Conservation (phyloP, 768 basidiomycete genomes). For the Fomitopsis serialis region DNA sequence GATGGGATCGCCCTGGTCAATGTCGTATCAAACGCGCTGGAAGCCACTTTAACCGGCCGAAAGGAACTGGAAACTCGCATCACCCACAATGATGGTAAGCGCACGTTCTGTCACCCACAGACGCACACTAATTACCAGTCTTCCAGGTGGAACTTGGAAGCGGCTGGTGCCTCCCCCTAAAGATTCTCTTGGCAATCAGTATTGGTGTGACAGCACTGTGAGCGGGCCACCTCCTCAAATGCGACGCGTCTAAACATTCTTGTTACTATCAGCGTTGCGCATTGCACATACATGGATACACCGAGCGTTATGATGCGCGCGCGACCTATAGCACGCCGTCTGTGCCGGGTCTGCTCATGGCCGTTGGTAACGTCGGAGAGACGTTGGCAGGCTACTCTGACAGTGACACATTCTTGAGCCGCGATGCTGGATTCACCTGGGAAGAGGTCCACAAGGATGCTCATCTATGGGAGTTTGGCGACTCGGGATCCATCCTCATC, state of each 20-base stretch:
- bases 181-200: conserved; percentile 73
- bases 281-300: conserved; percentile 93
- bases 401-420: conserved; percentile 92
- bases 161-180: conserved; percentile 62
- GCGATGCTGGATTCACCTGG: conserved; percentile 97
- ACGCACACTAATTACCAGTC: too few relatives aligned
- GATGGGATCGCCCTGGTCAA: conserved; percentile 96
- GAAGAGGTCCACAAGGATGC: conserved; percentile 98
- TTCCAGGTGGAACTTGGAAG: conserved; percentile 81
- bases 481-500: conserved; percentile 90
- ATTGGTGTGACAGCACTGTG: conserved; percentile 69
- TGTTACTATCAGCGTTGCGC: conserved; percentile 57
- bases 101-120: not conserved
- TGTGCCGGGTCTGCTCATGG: conserved; percentile 90
- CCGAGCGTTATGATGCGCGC: conserved; percentile 83
- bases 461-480: conserved; percentile 96
- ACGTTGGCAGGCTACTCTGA: conserved; percentile 74
- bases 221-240: conserved; percentile 11
- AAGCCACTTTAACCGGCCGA: conserved; percentile 61
- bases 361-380: conserved; percentile 94
- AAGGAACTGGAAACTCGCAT: conserved; percentile 84
- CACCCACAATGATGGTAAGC: conserved; percentile 92
- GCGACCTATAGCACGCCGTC: conserved; percentile 94
- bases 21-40: conserved; percentile 74
- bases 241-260: not conserved